phyloP scores from a whole-genome alignment of 1,284 basidiomycete species.

The Microbotryum saponariae region DNA sequence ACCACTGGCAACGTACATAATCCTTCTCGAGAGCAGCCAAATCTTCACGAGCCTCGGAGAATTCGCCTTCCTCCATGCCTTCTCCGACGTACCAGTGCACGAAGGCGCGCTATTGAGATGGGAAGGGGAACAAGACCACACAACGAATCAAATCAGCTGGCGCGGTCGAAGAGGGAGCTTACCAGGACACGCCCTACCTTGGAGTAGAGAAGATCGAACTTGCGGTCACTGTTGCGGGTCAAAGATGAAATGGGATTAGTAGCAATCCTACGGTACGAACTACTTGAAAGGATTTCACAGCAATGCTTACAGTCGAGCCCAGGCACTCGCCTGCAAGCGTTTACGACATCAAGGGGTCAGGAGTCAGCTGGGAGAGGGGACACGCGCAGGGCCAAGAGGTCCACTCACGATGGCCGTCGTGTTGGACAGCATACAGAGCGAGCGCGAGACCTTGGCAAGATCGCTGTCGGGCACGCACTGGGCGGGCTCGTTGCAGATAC shows the following conservation, averaged over 20 bases:
- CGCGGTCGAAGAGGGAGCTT: too few relatives aligned
- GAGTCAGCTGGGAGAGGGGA: too few relatives aligned
- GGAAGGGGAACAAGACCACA: too few relatives aligned
- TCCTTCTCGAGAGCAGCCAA: constrained; percentile 37
- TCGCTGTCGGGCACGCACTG: constrained; percentile 87
- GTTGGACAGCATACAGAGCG: constrained; percentile 94
- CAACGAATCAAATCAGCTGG: too few relatives aligned
- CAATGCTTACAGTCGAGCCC: too few relatives aligned
- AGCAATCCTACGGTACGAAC: too few relatives aligned
- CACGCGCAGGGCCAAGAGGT: too few relatives aligned
- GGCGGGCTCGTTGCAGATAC: constrained; percentile 93
- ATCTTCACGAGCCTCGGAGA: constrained; percentile 35
- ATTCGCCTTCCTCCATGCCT: constrained; percentile 39
- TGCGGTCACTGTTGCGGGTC: constrained; percentile 58
- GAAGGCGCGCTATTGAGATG: constrained; percentile 23
- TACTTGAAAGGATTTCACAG: too few relatives aligned
- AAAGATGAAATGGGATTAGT: too few relatives aligned
- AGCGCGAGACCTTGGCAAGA: constrained; percentile 86
- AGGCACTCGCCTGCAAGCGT: too few relatives aligned
- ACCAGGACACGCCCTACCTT: constrained; percentile 24
- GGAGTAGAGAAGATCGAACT: constrained; percentile 81
- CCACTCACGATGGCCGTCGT: constrained; percentile 56
- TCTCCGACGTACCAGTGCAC: constrained; percentile 39
- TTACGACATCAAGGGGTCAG: too few relatives aligned
- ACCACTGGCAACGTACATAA: constrained; percentile 9